Evolutionary conservation across 2,329 filamentous ascomycete genomes (phyloP), one percentile per base, ranked within the genome.

Genomic region (Penicillium corylophilum): DNA sequence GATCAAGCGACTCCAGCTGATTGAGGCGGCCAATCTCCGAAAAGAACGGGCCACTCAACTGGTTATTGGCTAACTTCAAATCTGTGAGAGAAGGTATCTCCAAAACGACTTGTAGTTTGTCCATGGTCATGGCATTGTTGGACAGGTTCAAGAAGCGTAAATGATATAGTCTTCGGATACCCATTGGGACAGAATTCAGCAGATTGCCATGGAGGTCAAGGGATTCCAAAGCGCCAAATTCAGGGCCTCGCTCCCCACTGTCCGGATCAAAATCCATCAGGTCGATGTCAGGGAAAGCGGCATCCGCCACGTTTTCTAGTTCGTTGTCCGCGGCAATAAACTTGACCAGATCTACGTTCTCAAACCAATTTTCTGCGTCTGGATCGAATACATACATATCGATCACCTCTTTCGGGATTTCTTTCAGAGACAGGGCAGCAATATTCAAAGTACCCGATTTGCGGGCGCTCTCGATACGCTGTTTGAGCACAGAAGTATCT

Each of bases 321-420:
- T 96, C 89, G 64, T 99, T 97, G 65, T 96, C 91, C 8, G 93
- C 91, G 5, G 89, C 91, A 57, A 94, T 83, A 44, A 97, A 85
- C 54, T 88, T 85, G 1, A 86, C 88, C 41, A 97, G 74, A 66
- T 97, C 93, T 10, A 97, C 90, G 53, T 88, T 87, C 70, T 97
- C 93, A 2, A 91, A 91, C 94, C 94, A 97, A 29, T 86, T 84
- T 31, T 81, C 83, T 20, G 81, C 76, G 33, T 86, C 83, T 49
- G 82, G 80, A 47, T 91, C 85, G 16, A 89, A 78, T 62, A 91
- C 88, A 68, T 96, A 97, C 92, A 97, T 97, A 48, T 85, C 84
- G 73, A 95, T 76, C 0, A 97, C 88, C 65, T 95, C 89, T 1
- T 82, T 72, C 0, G 94, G 94, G 3, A 99, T 88, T 51, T 87